Conservation (phyloP, 768 basidiomycete species). For the Clathrus columnatus region DNA sequence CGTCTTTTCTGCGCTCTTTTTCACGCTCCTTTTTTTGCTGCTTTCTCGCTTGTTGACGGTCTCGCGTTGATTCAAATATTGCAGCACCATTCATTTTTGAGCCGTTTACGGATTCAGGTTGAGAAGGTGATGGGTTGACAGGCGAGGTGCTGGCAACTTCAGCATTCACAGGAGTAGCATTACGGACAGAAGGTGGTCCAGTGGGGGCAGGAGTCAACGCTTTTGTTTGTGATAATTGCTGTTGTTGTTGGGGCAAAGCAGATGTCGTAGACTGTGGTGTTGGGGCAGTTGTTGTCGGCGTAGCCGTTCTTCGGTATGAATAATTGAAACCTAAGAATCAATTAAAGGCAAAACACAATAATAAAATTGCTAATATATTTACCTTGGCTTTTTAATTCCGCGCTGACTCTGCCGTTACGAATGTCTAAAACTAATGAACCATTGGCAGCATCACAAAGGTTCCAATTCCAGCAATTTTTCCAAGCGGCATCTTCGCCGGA, state of each 20-base stretch:
- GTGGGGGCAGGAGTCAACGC: slow-evolving; percentile 26
- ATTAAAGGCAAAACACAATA: background rate
- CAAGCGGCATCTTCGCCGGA: slow-evolving; percentile 83
- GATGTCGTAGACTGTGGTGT: slow-evolving; percentile 53
- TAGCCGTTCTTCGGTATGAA: slow-evolving; percentile 75
- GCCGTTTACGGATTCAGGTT: slow-evolving; percentile 9
- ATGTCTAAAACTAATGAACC: slow-evolving; percentile 84
- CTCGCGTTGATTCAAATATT: slow-evolving; percentile 24
- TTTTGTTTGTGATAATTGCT: slow-evolving; percentile 23
- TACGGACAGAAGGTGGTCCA: slow-evolving; percentile 21
- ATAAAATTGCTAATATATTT: slow-evolving; percentile 14
- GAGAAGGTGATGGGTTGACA: slow-evolving; percentile 15
- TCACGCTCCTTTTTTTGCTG: slow-evolving; percentile 38
- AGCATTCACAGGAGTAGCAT: slow-evolving; percentile 27
- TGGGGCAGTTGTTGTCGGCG: slow-evolving; percentile 38
- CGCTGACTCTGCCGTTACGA: slow-evolving; percentile 85
- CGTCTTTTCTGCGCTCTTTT: slow-evolving; percentile 56
- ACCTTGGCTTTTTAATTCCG: slow-evolving; percentile 92
- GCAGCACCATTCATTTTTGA: slow-evolving; percentile 26
- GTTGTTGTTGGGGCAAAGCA: slow-evolving; percentile 35
- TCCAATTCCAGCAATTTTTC: slow-evolving; percentile 99
- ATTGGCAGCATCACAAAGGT: slow-evolving; percentile 91
- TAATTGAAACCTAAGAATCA: slow-evolving; percentile 78
- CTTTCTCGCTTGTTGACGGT: slow-evolving; percentile 44
- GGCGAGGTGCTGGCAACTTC: slow-evolving; percentile 29